phyloP scores from a whole-genome alignment of 2,329 filamentous ascomycete species.

The Aspergillus novofumigatus region DNA sequence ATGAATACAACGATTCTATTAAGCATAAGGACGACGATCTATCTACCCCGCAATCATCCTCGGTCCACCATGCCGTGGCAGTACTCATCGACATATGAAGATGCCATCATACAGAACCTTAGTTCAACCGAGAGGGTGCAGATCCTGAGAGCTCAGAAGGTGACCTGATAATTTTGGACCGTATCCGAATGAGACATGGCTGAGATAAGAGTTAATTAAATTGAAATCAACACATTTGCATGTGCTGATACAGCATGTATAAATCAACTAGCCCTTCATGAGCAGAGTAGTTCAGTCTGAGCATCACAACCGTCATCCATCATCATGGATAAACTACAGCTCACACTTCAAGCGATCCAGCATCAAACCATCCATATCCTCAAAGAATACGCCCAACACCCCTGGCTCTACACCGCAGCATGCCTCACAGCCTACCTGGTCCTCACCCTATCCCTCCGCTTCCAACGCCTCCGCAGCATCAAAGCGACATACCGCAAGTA shows the following conservation, averaged over 20 bases:
- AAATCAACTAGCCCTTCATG: too few relatives aligned
- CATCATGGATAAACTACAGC: too few relatives aligned
- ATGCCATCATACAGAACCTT: too few relatives aligned
- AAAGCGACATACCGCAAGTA: slow-evolving; percentile 40
- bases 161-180: not conserved
- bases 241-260: too few relatives aligned
- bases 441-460: slow-evolving; percentile 23
- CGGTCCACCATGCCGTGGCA: not conserved
- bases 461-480: slow-evolving; percentile 30
- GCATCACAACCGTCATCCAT: too few relatives aligned
- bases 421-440: slow-evolving; percentile 16
- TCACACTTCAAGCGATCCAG: too few relatives aligned
- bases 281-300: too few relatives aligned
- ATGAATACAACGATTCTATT: too few relatives aligned
- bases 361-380: too few relatives aligned
- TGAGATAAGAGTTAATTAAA: too few relatives aligned
- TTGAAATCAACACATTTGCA: too few relatives aligned
- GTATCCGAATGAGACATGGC: not conserved
- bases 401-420: slow-evolving; percentile 1
- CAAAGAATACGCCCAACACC: too few relatives aligned
- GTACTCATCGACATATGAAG: slow-evolving; percentile 2
- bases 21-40: not conserved
- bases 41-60: not conserved
- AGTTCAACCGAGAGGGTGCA: not conserved
- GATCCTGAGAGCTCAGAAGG: not conserved